phyloP scores from a whole-genome alignment of 495 filamentous ascomycete species.

The Bryoglossum gracile region DNA sequence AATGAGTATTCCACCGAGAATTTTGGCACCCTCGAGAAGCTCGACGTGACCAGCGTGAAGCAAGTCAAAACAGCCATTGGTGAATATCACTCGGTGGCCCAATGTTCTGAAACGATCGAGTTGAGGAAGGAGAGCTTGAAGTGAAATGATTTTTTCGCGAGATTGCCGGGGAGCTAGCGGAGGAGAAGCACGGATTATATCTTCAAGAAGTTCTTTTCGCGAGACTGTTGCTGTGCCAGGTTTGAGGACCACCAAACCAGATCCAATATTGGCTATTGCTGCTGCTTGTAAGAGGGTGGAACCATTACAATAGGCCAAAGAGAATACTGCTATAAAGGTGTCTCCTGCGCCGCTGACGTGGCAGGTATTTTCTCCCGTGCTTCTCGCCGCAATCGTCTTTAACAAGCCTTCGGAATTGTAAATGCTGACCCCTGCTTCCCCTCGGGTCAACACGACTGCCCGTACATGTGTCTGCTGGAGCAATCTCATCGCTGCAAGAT shows the following conservation, averaged over 20 bases:
- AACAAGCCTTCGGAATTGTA: background rate
- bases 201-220: background rate
- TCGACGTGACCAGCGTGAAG: constrained; percentile 1
- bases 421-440: constrained; percentile 1
- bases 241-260: background rate
- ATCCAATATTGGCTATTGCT: background rate
- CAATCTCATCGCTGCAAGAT: background rate
- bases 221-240: background rate
- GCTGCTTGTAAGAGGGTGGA: background rate
- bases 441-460: background rate
- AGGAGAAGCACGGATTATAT: background rate
- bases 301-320: background rate
- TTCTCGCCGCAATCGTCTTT: background rate
- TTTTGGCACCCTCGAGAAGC: background rate
- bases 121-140: background rate
- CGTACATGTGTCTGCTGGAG: background rate
- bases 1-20: background rate
- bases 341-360: background rate
- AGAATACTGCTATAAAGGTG: background rate
- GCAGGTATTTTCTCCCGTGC: background rate
- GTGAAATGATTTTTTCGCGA: background rate
- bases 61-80: background rate
- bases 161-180: background rate
- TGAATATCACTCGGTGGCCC: background rate
- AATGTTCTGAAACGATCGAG: background rate